These are phyloP conservation scores for Lasiosphaeria miniovina DNA, from an alignment of 495 filamentous ascomycete species.

Conservation along the genomic window DNA sequence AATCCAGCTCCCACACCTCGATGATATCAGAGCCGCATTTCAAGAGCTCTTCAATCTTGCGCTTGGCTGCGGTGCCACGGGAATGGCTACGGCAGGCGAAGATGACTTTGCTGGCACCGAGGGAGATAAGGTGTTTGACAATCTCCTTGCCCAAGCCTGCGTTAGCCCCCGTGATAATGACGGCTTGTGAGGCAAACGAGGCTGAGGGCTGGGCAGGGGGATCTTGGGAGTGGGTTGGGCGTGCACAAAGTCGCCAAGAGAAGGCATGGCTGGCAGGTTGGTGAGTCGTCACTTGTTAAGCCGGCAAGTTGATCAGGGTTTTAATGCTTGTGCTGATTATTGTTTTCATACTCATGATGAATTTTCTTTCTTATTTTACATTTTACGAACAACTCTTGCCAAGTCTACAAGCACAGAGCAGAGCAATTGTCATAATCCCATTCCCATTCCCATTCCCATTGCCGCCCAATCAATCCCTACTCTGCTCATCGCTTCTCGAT, in stretches of 20 bases:
- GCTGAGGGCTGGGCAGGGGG: neutral
- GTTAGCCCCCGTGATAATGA: constrained; percentile 54
- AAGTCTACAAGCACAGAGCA: no score
- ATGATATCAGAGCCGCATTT: constrained; percentile 43
- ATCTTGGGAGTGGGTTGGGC: neutral
- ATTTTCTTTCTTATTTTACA: no score
- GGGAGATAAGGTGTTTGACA: constrained; percentile 39
- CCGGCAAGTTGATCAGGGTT: neutral
- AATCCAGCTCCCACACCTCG: constrained; percentile 51
- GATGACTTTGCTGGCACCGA: constrained; percentile 43
- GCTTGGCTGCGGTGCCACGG: constrained; percentile 43
- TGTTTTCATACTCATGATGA: no score
- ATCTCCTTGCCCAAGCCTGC: constrained; percentile 53
- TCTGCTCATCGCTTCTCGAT: no score
- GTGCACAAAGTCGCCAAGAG: constrained; percentile 8
- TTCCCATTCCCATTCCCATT: no score
- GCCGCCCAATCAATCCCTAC: no score
- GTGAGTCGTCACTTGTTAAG: neutral
- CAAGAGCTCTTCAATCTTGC: constrained; percentile 28
- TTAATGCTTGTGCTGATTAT: no score
- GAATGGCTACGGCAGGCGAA: constrained; percentile 41
- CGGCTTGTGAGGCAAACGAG: constrained; percentile 17
- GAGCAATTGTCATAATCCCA: no score
- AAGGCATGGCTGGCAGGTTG: neutral
- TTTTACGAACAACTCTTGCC: no score